Conservation (phyloP, 1,139 yeast genomes). For the Yamadazyma conglobata region DNA sequence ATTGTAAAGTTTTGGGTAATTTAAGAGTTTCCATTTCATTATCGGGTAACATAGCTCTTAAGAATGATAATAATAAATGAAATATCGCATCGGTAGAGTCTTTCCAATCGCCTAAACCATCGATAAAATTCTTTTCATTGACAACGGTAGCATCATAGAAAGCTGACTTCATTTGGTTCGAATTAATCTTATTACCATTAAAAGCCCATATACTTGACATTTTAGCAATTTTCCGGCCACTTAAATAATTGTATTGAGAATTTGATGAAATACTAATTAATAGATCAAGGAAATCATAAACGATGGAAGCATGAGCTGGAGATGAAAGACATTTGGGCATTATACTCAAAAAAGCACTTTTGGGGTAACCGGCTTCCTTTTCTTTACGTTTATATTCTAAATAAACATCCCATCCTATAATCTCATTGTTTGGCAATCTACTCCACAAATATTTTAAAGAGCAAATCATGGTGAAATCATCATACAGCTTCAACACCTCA, state of each 20-base stretch:
- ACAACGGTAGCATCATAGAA: conserved; percentile 42
- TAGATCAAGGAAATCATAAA: conserved; percentile 80
- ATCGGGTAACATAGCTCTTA: conserved; percentile 76
- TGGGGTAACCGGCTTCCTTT: conserved; percentile 60
- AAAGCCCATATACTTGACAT: conserved; percentile 93
- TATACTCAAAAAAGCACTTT: conserved; percentile 67
- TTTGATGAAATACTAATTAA: conserved; percentile 80
- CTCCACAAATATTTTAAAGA: conserved; percentile 84
- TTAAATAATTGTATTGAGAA: conserved; percentile 71
- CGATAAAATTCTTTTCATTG: conserved; percentile 48
- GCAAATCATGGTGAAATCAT: conserved; percentile 67
- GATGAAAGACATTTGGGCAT: conserved; percentile 84
- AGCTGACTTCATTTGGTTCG: conserved; percentile 22
- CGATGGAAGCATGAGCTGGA: conserved; percentile 86
- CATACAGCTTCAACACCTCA: conserved; percentile 42
- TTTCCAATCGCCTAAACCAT: conserved; percentile 76
- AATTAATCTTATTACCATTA: conserved; percentile 22
- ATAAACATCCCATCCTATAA: conserved; percentile 85
- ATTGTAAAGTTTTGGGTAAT: conserved; percentile 62
- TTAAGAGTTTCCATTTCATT: conserved; percentile 53
- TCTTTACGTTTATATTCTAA: conserved; percentile 66
- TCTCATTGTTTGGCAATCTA: conserved; percentile 72
- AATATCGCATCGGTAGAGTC: conserved; percentile 84
- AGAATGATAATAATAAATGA: conserved; percentile 72
- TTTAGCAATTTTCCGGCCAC: conserved; percentile 76